Evolutionary conservation across 2,329 filamentous ascomycete genomes (phyloP).

Genomic region (Paecilomyces fulvus): DNA sequence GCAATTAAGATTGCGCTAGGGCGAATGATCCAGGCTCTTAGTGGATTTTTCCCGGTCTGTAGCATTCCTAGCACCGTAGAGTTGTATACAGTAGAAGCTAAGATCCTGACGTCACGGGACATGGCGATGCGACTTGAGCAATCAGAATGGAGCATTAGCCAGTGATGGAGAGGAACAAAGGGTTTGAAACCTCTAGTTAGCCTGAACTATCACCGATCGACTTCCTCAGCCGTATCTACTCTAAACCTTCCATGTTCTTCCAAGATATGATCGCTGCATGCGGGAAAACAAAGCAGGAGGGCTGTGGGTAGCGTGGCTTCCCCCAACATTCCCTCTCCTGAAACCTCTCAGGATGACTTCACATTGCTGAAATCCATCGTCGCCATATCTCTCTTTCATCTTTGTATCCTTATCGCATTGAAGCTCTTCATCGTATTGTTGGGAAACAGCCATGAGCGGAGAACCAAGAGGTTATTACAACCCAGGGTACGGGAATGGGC

Average conservation of each 20-base stretch:
- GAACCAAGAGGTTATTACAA: neutral
- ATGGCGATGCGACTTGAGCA: neutral
- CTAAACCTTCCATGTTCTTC: neutral
- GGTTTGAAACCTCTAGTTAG: neutral
- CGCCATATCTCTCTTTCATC: neutral
- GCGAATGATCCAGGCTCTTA: neutral
- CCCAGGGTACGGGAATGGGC: neutral
- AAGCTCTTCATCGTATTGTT: neutral
- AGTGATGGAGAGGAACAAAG: neutral
- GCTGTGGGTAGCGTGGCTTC: neutral
- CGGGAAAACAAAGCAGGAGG: neutral
- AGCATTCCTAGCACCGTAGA: neutral
- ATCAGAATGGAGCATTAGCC: neutral
- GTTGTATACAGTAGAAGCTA: neutral
- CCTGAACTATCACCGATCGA: neutral
- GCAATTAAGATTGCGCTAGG: neutral
- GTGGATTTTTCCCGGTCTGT: neutral
- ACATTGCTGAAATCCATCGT: neutral
- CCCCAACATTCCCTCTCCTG: neutral
- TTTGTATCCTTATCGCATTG: neutral
- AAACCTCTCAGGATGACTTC: neutral
- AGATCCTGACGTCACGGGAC: neutral
- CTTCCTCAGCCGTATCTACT: neutral
- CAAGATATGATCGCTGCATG: neutral
- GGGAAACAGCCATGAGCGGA: neutral